Evolutionary conservation across 306 rosid species (phyloP).

Genomic region (Herpetospermum pedunculosum): DNA sequence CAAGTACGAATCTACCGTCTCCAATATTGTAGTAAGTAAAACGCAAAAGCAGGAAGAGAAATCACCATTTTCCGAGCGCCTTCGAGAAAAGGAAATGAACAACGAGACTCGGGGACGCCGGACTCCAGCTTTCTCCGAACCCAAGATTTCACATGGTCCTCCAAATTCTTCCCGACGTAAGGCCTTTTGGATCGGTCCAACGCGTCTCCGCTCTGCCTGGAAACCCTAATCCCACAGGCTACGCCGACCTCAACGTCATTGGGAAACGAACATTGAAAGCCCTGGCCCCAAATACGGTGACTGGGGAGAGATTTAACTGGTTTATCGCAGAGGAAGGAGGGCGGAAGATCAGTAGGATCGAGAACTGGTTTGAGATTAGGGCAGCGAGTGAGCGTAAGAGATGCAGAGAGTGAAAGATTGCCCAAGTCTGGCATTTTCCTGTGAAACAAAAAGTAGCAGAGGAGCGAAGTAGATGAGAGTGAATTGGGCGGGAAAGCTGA

Average conservation of each 20-base stretch:
- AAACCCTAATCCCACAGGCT: conserved; percentile 27
- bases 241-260: conserved; percentile 4
- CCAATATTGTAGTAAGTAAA: background rate
- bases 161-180: conserved; percentile 22
- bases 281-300: conserved; percentile 10
- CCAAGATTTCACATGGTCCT: conserved; percentile 42
- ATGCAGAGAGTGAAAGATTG: conserved; percentile 35
- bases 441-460: conserved; percentile 2
- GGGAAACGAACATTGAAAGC: conserved; percentile 4
- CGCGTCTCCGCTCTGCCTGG: conserved; percentile 28
- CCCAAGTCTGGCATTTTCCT: conserved; percentile 61
- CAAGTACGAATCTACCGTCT: background rate
- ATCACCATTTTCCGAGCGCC: conserved; percentile 55
- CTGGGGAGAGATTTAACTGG: conserved; percentile 20
- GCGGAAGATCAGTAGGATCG: conserved; percentile 23
- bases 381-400: conserved; percentile 25
- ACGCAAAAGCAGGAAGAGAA: background rate
- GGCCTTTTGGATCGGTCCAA: conserved; percentile 28
- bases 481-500: background rate
- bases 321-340: background rate
- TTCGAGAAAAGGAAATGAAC: conserved; percentile 55
- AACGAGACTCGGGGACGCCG: conserved; percentile 19
- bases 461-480: conserved; percentile 12
- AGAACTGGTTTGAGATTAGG: conserved; percentile 19
- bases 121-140: conserved; percentile 20